phyloP scores from a whole-genome alignment of 495 filamentous ascomycete genomes.

The Rhypophila decipiens region DNA sequence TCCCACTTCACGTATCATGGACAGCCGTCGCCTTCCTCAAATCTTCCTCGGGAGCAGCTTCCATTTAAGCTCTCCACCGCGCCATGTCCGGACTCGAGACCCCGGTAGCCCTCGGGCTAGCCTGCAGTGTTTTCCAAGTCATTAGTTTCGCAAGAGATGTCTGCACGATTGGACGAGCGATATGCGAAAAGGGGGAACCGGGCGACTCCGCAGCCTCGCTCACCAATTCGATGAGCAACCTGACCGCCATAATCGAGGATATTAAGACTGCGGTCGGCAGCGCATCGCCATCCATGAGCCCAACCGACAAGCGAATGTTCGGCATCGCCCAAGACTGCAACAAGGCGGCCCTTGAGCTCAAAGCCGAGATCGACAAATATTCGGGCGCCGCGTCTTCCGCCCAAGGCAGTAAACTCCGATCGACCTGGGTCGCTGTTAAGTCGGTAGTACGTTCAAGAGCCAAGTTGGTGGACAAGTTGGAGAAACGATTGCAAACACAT shows the following conservation, averaged over 20 bases:
- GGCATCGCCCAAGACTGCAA: slow-evolving; percentile 6
- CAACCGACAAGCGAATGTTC: neutral
- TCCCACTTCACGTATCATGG: no score
- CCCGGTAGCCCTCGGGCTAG: slow-evolving; percentile 7
- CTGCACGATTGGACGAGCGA: neutral
- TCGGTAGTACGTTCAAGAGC: neutral
- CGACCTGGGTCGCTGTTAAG: neutral
- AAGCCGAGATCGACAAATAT: neutral
- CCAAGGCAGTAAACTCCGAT: neutral
- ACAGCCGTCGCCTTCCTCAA: no score
- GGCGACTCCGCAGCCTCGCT: no score
- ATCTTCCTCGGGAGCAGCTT: no score
- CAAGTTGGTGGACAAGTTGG: neutral
- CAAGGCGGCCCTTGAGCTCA: neutral
- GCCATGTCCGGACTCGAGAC: slow-evolving; percentile 8
- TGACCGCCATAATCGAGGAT: neutral
- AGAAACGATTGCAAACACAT: neutral
- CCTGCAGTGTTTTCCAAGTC: slow-evolving; percentile 6
- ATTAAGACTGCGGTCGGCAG: neutral
- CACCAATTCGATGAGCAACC: neutral
- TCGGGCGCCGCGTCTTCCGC: neutral
- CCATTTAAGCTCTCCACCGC: neutral
- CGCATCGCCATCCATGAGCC: neutral
- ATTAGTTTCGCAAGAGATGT: slow-evolving; percentile 7
- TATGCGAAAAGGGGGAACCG: neutral